Evolutionary conservation across 169 alveolate genomes (phyloP), one percentile per base, ranked within the genome.

Genomic region (Plasmodium vivax): DNA sequence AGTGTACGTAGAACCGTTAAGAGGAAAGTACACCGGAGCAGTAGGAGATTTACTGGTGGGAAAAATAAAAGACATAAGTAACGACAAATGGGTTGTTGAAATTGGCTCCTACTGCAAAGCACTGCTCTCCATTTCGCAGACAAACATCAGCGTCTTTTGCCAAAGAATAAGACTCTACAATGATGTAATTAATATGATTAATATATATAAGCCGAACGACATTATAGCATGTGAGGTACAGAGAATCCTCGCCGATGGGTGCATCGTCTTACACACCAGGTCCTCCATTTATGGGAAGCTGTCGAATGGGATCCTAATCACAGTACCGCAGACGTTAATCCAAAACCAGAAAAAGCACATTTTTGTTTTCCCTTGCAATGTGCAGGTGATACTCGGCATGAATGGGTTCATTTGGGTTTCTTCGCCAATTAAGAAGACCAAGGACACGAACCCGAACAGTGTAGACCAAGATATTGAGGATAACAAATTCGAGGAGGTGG

Each of bases 211-310:
- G 92, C 98, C 98, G 56, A 97, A 96, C 68, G 99, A 98, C 91
- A 96, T 98, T 56, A 96, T 98, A 36, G 97, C 99, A 84, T 98
- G 98, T 54, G 99, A 98, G 85, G 98, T 98, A 3, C 99, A 98
- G 91, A 96, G 98, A 73, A 92, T 98, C 14, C 95, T 95, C 95
- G 82, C 94, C 36, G 98, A 97, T 51, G 98, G 98, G 10, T 94
- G 97, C 45, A 97, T 98, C 41, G 81, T 97, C 82, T 93, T 98
- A 56, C 99, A 98, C 91, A 98, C 99, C 3, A 93, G 99, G 72
- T 97, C 98, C 45, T 95, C 98, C 36, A 98, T 97, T 81, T 98
- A 98, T 95, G 99, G 99, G 19, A 96, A 97, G 74, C 94, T 98
- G 38, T 95, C 95, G 38, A 98, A 98, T 95, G 99, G 99, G 16